A percentile compares a stretch with the other conserved stretches of the same genome.
Conservation (phyloP, 352 stramenopile species). For the Phytophthora cactorum region DNA sequence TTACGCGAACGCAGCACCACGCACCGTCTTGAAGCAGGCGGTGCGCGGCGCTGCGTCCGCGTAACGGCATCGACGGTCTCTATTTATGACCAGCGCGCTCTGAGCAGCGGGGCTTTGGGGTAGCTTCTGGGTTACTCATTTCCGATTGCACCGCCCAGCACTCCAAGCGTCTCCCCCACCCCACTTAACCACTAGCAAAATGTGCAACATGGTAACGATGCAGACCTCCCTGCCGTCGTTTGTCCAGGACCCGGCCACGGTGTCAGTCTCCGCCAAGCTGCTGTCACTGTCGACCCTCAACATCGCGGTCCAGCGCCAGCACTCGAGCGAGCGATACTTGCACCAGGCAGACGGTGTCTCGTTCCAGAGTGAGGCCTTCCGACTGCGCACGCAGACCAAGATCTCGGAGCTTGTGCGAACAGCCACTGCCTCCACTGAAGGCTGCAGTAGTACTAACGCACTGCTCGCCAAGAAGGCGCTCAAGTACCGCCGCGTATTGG, state of each 20-base stretch:
- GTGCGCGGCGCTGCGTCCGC: not conserved
- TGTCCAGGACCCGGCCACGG: constrained; percentile 18
- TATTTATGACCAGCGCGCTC: not conserved
- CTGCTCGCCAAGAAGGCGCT: constrained; percentile 55
- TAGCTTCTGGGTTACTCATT: not conserved
- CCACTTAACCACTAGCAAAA: not conserved
- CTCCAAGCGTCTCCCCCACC: not conserved
- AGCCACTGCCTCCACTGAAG: constrained; percentile 12
- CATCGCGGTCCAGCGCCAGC: not conserved
- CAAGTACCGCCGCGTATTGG: constrained; percentile 52
- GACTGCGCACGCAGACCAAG: constrained; percentile 38
- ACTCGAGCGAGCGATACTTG: constrained; percentile 8
- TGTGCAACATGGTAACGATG: constrained; percentile 32
- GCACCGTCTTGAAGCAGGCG: no score
- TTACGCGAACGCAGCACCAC: not conserved
- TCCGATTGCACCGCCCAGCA: constrained; percentile 2
- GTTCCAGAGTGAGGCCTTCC: constrained; percentile 47
- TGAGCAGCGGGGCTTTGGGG: not conserved
- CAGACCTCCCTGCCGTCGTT: constrained; percentile 12
- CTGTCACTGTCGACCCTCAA: constrained; percentile 1
- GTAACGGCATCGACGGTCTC: constrained; percentile 1
- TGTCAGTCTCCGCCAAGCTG: constrained; percentile 3
- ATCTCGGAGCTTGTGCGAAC: constrained; percentile 34
- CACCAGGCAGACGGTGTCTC: constrained; percentile 24
- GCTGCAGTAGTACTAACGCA: constrained; percentile 37